Evolutionary conservation across 2,329 filamentous ascomycete genomes (phyloP), one percentile per base, ranked within the genome.

Genomic region (Hymenoscyphus scutula): DNA sequence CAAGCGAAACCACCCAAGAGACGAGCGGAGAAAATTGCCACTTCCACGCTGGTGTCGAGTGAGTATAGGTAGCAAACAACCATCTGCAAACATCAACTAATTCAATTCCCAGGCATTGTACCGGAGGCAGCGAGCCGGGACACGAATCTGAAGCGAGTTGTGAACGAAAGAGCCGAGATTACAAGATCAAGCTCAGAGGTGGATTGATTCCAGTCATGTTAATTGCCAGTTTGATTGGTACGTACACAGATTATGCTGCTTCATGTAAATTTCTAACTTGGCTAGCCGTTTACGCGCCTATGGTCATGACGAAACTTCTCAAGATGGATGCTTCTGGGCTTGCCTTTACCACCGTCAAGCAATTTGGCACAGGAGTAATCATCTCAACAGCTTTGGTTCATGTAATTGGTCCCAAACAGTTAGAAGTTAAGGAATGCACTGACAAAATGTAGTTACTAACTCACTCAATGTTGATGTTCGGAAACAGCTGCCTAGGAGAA

Each of bases 11-110:
- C 8, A 2, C 2, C 11, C 32, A 56, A 32, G 41, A 19, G 41
- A 2, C 17, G 8, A 19, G n/a, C 6, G 76, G 75, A n/a, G 69
- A 80, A 66, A 79, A 84, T 68, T 91, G 88, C 68, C 89, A 92
- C 71, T 90, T 89, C 74, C 89, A 92, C 68, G 88, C 88, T 10
- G 89, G 89, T 41, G 86, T 92, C 25, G 87, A 91, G 88, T 90
- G 77, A 76, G 86, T 77, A 19, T n/a, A n/a, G n/a, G n/a, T 57
- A 15, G 59, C 76, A 70, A 17, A 23, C 17, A 27, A 15, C 17
- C 23, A 27, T 30, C 29, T 34, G 13, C 10, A 25, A 19, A 8
- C 15, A 45, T 25, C 6, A 69, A 10, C 41, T 45, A 19, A 45
- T 23, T 15, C 5, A 19, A 23, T 23, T 10, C n/a, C 2, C 6